These are phyloP conservation scores for Aristolochia contorta DNA, from an alignment of 164 flowering plant genomes.

Conservation along the genomic window DNA sequence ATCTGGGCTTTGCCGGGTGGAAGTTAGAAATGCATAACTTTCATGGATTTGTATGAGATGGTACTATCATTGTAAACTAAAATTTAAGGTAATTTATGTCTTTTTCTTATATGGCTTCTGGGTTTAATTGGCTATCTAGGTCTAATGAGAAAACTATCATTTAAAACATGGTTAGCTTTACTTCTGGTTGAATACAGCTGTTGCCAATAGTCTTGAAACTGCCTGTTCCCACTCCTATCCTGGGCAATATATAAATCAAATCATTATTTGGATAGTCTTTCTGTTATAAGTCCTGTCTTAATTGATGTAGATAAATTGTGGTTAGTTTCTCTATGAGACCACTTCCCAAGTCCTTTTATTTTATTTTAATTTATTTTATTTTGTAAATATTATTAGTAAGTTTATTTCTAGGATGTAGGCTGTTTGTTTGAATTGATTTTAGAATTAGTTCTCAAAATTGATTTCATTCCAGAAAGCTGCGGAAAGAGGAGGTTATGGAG, in stretches of 20 bases:
- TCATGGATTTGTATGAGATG: no score
- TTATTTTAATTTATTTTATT: background rate
- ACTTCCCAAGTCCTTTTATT: background rate
- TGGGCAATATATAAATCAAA: background rate
- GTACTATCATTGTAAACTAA: no score
- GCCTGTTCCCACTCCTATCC: background rate
- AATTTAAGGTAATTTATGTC: no score
- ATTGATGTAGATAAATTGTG: background rate
- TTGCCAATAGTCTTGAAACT: background rate
- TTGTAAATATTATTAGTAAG: background rate
- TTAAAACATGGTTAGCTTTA: no score
- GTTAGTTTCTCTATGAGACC: background rate
- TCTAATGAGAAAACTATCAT: no score
- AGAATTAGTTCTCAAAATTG: background rate
- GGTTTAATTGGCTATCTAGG: no score
- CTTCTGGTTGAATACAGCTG: no score
- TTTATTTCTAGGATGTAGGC: background rate
- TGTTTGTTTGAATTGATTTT: background rate
- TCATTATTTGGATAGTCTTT: background rate
- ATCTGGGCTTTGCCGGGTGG: no score
- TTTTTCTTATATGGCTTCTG: no score
- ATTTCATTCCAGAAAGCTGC: slow-evolving; percentile 58
- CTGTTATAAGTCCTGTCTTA: background rate
- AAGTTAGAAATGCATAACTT: no score
- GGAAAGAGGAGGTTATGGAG: slow-evolving; percentile 86